These are phyloP conservation scores for Mortierella sp. DNA, from an alignment of 371 early-diverging fungal species.

Conservation along the genomic window DNA sequence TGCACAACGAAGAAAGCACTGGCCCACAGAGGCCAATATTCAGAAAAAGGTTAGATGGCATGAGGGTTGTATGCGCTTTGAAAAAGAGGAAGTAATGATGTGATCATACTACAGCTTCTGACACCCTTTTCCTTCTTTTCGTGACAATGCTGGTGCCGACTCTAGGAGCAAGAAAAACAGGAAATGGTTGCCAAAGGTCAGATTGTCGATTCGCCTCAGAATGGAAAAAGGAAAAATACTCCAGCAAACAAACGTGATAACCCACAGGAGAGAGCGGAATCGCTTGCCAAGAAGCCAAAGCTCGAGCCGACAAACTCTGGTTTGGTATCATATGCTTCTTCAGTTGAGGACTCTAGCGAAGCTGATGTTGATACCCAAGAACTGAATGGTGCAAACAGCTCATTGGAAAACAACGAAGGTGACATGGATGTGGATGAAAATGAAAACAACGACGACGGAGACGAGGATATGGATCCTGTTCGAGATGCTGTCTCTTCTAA, in stretches of 20 bases:
- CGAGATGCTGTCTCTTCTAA: constrained; percentile 65
- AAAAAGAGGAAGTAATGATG: no score
- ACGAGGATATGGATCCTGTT: constrained; percentile 60
- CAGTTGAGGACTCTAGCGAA: constrained; percentile 4
- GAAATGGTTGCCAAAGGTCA: constrained; percentile 50
- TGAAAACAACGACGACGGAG: constrained; percentile 31
- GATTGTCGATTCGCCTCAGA: constrained; percentile 18
- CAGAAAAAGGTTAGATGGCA: constrained; percentile 22
- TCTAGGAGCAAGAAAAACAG: constrained; percentile 39
- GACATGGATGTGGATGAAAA: constrained; percentile 11
- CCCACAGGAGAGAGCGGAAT: not conserved
- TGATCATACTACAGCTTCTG: no score
- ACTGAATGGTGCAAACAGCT: no score
- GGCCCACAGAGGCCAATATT: constrained; percentile 44
- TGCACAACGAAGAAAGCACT: constrained; percentile 43
- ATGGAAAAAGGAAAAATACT: constrained; percentile 1
- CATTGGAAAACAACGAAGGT: no score
- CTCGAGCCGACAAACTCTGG: not conserved
- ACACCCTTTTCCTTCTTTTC: no score
- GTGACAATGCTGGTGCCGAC: no score
- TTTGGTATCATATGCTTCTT: constrained; percentile 8
- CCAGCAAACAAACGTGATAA: constrained; percentile 12
- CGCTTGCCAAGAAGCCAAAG: not conserved
- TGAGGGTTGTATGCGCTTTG: no score
- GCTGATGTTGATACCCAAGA: not conserved